Conservation (phyloP, 306 rosid genomes). For the Sphenostylis stenocarpa region DNA sequence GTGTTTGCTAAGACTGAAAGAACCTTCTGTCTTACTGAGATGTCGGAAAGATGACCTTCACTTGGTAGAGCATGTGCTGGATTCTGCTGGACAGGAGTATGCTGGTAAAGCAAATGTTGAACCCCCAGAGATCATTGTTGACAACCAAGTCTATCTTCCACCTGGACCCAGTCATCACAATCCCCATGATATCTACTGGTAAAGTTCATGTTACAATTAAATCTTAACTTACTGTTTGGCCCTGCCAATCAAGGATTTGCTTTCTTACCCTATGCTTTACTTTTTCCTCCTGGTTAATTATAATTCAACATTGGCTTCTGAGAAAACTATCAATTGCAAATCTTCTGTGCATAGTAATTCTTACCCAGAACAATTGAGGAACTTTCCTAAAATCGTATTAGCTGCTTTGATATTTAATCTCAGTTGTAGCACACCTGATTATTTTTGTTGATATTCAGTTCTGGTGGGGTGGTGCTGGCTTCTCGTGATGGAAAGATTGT, state of each 20-base stretch:
- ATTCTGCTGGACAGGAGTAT: slow-evolving; percentile 79
- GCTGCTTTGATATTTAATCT: slow-evolving; percentile 6
- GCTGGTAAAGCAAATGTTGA: slow-evolving; percentile 72
- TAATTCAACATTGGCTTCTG: neutral
- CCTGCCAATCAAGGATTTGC: slow-evolving; percentile 17
- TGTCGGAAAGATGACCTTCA: slow-evolving; percentile 77
- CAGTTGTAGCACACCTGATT: slow-evolving; percentile 22
- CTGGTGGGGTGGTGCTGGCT: slow-evolving; percentile 98
- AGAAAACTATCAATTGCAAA: slow-evolving; percentile 17
- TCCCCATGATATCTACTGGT: slow-evolving; percentile 76
- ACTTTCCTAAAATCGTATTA: slow-evolving; percentile 26
- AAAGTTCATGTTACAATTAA: slow-evolving; percentile 29
- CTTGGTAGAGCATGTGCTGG: slow-evolving; percentile 71
- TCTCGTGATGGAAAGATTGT: slow-evolving; percentile 98
- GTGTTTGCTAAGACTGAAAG: slow-evolving; percentile 92
- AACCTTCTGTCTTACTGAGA: slow-evolving; percentile 86
- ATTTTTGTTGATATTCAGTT: slow-evolving; percentile 51
- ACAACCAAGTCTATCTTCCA: slow-evolving; percentile 70
- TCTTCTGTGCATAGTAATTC: no score
- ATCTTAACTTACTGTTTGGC: neutral
- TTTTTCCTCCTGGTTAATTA: slow-evolving; percentile 9
- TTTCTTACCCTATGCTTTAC: neutral
- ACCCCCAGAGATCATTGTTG: slow-evolving; percentile 73
- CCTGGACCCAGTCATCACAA: slow-evolving; percentile 70
- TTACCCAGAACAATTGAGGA: slow-evolving; percentile 10